phyloP scores from a whole-genome alignment of 2,329 filamentous ascomycete genomes.

The Trematosphaeria pertusa region DNA sequence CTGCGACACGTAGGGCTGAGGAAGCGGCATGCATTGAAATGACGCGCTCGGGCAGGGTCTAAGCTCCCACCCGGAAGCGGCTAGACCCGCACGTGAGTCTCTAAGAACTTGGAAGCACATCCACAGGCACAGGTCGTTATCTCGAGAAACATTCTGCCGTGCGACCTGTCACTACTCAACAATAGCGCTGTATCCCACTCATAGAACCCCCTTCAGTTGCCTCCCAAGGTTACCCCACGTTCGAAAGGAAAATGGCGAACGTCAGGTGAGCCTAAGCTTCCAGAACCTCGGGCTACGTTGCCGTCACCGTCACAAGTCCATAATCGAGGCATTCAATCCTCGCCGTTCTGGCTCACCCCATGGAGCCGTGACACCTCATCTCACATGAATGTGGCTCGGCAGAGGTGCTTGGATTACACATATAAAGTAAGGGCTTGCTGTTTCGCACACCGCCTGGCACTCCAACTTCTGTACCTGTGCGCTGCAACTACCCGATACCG shows the following conservation, averaged over 20 bases:
- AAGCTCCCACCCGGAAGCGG: background rate
- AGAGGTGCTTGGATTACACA: constrained; percentile 36
- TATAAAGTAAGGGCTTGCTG: constrained; percentile 27
- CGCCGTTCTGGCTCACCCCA: background rate
- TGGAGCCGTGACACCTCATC: background rate
- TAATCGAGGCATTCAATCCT: too few relatives aligned
- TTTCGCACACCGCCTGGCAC: background rate
- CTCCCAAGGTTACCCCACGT: background rate
- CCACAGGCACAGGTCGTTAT: background rate
- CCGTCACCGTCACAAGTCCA: constrained; percentile 17
- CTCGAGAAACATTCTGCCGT: background rate
- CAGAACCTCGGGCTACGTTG: constrained; percentile 6
- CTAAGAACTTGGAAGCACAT: background rate
- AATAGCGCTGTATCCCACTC: background rate
- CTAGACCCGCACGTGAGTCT: background rate
- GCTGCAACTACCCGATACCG: background rate
- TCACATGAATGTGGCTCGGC: constrained; percentile 13
- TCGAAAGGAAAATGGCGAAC: background rate
- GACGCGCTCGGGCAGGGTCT: constrained; percentile 27
- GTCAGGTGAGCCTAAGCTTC: constrained; percentile 1
- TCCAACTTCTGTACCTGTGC: background rate
- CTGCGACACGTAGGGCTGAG: constrained; percentile 15
- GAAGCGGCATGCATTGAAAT: constrained; percentile 13
- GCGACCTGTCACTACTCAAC: background rate
- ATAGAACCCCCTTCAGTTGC: background rate